These are phyloP conservation scores for Fusarium poae DNA, from an alignment of 2,329 filamentous ascomycete genomes.

Conservation along the genomic window DNA sequence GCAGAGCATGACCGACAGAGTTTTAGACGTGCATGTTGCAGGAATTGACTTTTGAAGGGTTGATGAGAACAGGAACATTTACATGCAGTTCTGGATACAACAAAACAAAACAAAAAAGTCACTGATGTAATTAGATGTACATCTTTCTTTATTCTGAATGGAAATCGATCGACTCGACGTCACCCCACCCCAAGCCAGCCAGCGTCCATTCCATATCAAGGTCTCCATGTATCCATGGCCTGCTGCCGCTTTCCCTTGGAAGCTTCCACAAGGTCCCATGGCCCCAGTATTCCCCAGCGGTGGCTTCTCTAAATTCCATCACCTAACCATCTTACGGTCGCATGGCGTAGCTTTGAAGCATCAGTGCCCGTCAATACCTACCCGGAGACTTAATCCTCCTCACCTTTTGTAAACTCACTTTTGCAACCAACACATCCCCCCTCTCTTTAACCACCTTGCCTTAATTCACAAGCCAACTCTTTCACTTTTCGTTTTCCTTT, in stretches of 20 bases:
- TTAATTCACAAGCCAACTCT: conserved; percentile 19
- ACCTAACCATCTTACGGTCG: conserved; percentile 24
- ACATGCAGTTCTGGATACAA: background rate
- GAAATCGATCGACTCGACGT: conserved; percentile 47
- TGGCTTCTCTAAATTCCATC: conserved; percentile 27
- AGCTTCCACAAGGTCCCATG: conserved; percentile 55
- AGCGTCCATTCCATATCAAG: conserved; percentile 37
- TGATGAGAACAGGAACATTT: background rate
- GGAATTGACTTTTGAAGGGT: conserved; percentile 5
- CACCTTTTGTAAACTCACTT: conserved; percentile 45
- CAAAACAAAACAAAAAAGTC: conserved; percentile 10
- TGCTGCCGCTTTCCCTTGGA: conserved; percentile 33
- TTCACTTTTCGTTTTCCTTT: conserved; percentile 27
- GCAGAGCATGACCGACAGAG: conserved; percentile 6
- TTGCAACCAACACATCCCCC: conserved; percentile 30
- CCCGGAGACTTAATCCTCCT: conserved; percentile 28
- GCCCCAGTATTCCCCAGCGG: conserved; percentile 45
- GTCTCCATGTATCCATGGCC: conserved; percentile 20
- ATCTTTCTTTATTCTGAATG: conserved; percentile 2
- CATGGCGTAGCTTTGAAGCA: conserved; percentile 41
- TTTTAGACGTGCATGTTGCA: conserved; percentile 2
- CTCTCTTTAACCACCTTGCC: conserved; percentile 26
- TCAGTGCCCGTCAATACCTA: conserved; percentile 26
- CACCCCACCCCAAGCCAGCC: conserved; percentile 36
- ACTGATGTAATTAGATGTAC: conserved; percentile 20